Base-by-base conservation (phyloP, 257 asterid species). In the Solanum medicagineum region DNA sequence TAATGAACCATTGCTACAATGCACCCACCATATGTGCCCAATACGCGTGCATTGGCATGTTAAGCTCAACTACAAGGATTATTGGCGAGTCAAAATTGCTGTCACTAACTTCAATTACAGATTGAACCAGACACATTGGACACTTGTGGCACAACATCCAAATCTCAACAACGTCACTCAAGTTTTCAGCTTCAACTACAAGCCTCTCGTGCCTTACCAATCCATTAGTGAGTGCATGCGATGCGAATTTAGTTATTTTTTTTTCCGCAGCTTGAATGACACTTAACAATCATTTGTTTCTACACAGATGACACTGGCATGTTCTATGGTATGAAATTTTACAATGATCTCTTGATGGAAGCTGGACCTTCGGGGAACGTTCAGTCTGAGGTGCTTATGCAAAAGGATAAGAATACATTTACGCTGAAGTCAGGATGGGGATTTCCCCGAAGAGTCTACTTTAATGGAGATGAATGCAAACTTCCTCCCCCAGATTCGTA, bases 1-100 rank as follows among this genome's bases (percentile, higher is more conserved):
- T 80, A 94, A 92, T 56, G 83, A 81, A 0, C 94, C 95, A 20
- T 86, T 91, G 13, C 88, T 94, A 7, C 97, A 93, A 83, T 94
- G 95, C 88, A 94, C 95, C 2, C 90, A 86, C 60, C 97, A 94
- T 71, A 94, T 94, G 97, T 94, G 98, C 69, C 98, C 97, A 2
- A 90, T 94, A 79, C 92, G 95, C 2, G 91, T 94, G 4, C 98
- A 93, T 77, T 94, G 98, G 98, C 98, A 94, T 60, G 93, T 94
- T 51, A 94, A 94, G 90, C 71, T 90, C 85, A 94, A 93, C 83
- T 94, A 93, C 87, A 90, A 73, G 81, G 94, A 94, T 5, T 92
- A 91, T 54, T 93, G 98, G 98, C 91, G 95, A 1, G 93, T 89
- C 5, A 94, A 94, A 85, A 75, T 94, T n/a, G 93, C 97, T 22